A percentile compares a stretch with the other conserved stretches of the same genome.
These are phyloP conservation scores for Exophiala lecanii-corni DNA, from an alignment of 2,329 filamentous ascomycete genomes.

Conservation along the genomic window DNA sequence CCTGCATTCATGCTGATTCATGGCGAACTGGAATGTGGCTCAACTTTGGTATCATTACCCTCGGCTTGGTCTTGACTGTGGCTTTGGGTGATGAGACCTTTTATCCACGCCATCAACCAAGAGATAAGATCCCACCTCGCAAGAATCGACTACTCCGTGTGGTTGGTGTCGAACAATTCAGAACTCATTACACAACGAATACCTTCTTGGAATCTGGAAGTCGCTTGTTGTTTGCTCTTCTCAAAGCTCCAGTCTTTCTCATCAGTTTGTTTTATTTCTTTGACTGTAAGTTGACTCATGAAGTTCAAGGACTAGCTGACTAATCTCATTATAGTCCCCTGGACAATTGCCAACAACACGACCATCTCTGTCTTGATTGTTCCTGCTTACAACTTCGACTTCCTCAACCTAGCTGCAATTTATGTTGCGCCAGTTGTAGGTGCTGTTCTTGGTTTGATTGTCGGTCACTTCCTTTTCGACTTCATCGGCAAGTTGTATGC, in stretches of 20 bases:
- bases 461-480: conserved; percentile 54
- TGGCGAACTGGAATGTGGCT: conserved; percentile 32
- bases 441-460: conserved; percentile 46
- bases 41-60: conserved; percentile 25
- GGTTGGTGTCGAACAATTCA: conserved; percentile 29
- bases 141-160: conserved; percentile 27
- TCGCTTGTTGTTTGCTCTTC: conserved; percentile 37
- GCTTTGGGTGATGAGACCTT: conserved; percentile 30
- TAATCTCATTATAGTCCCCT: conserved; percentile 39
- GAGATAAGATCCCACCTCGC: conserved; percentile 18
- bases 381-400: conserved; percentile 46
- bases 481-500: conserved; percentile 44
- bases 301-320: no score
- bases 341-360: conserved; percentile 52
- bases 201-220: conserved; percentile 39
- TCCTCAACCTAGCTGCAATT: conserved; percentile 47
- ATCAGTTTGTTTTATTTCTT: conserved; percentile 32
- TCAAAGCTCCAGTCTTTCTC: conserved; percentile 30
- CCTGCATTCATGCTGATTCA: conserved; percentile 43
- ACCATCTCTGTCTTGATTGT: conserved; percentile 49
- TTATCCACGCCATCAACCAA: conserved; percentile 27
- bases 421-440: conserved; percentile 54
- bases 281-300: conserved; percentile 23
- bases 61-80: conserved; percentile 27
- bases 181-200: conserved; percentile 33